Conservation (phyloP, 1,139 yeast genomes). For the Suhomyces terraborum region DNA sequence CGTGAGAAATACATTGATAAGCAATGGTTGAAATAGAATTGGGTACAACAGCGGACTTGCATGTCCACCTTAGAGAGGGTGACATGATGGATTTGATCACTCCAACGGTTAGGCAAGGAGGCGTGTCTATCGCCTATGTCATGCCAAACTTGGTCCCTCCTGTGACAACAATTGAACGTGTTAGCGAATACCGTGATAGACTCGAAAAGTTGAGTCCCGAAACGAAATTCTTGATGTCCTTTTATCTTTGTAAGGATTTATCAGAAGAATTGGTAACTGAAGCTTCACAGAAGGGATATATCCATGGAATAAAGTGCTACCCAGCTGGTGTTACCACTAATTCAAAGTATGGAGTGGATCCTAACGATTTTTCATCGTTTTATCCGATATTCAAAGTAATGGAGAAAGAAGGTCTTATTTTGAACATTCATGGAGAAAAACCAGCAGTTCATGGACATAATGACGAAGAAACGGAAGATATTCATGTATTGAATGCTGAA, state of each 20-base stretch:
- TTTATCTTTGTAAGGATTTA: constrained; percentile 73
- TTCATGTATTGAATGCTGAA: constrained; percentile 93
- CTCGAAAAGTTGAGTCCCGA: constrained; percentile 72
- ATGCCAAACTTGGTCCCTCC: constrained; percentile 98
- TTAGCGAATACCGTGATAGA: constrained; percentile 63
- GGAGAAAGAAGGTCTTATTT: constrained; percentile 73
- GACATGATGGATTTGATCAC: constrained; percentile 88
- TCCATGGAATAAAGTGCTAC: constrained; percentile 88
- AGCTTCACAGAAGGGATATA: constrained; percentile 73
- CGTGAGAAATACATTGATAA: not conserved
- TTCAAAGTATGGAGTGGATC: constrained; percentile 89
- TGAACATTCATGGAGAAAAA: constrained; percentile 94
- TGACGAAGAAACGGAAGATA: constrained; percentile 47
- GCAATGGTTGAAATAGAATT: constrained; percentile 50
- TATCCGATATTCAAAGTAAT: constrained; percentile 88
- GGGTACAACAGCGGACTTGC: constrained; percentile 92
- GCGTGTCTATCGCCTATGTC: constrained; percentile 84
- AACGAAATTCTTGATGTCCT: constrained; percentile 88
- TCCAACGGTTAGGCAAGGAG: constrained; percentile 89
- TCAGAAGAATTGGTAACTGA: constrained; percentile 82
- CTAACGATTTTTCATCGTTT: constrained; percentile 83
- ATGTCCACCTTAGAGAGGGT: constrained; percentile 94
- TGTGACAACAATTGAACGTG: constrained; percentile 75
- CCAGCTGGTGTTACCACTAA: constrained; percentile 99
- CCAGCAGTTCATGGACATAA: constrained; percentile 49